These are phyloP conservation scores for Pascua guehoae DNA, from an alignment of 1,284 basidiomycete species.

Conservation along the genomic window DNA sequence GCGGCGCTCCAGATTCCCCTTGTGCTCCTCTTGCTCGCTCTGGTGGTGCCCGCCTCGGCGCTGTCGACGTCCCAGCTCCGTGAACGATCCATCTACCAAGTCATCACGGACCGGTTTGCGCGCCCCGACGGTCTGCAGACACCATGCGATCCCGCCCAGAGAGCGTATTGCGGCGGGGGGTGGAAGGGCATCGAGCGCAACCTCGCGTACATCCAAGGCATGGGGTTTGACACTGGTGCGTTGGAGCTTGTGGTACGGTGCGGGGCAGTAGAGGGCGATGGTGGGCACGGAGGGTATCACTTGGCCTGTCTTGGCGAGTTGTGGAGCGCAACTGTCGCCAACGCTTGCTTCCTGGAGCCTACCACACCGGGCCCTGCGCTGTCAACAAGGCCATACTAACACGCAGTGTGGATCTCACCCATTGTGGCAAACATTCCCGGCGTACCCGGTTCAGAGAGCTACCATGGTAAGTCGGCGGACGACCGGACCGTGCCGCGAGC, in stretches of 20 bases:
- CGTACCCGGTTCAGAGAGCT: slow-evolving; percentile 35
- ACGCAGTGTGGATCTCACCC: slow-evolving; percentile 46
- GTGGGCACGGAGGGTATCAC: too few relatives aligned
- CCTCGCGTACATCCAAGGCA: slow-evolving; percentile 47
- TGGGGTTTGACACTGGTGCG: slow-evolving; percentile 49
- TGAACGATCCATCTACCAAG: slow-evolving; percentile 45
- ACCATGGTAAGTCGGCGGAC: slow-evolving; percentile 44
- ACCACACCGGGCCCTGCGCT: too few relatives aligned
- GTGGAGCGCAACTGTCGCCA: too few relatives aligned
- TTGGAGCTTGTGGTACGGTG: not conserved
- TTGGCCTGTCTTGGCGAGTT: too few relatives aligned
- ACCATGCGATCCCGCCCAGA: slow-evolving; percentile 26
- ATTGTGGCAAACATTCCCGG: slow-evolving; percentile 44
- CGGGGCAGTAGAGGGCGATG: too few relatives aligned
- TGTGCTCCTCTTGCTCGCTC: not conserved
- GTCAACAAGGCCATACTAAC: not conserved
- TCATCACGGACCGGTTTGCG: slow-evolving; percentile 48
- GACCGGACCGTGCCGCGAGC: not conserved
- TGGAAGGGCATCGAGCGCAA: slow-evolving; percentile 39
- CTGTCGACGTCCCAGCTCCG: slow-evolving; percentile 36
- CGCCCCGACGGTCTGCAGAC: slow-evolving; percentile 26
- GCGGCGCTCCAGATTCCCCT: not conserved
- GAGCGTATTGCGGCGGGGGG: slow-evolving; percentile 45
- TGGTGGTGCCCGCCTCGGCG: slow-evolving; percentile 25
- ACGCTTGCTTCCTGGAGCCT: not conserved